Evolutionary conservation across 805 yeast genomes (phyloP).

Genomic region (Ogataea wickerhamii): DNA sequence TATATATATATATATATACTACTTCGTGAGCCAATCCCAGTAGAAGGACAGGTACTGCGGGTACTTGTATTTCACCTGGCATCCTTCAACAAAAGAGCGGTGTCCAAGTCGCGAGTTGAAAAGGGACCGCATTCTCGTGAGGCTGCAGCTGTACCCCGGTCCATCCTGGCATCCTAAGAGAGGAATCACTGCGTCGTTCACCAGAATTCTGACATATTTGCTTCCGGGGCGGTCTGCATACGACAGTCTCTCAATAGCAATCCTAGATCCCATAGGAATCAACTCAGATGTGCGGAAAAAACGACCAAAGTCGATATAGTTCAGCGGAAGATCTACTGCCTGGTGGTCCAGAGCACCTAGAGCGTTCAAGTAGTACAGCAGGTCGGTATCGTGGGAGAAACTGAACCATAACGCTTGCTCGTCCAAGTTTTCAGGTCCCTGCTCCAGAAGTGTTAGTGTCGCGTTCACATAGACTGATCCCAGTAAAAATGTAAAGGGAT

Average conservation of each 20-base stretch:
- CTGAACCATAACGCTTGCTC: conserved; percentile 52
- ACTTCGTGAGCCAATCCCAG: conserved; percentile 24
- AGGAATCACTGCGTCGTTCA: conserved; percentile 57
- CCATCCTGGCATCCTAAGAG: conserved; percentile 45
- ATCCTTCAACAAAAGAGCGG: conserved; percentile 10
- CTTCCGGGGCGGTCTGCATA: conserved; percentile 5
- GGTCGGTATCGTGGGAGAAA: conserved; percentile 72
- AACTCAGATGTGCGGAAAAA: conserved; percentile 43
- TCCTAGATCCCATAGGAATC: conserved; percentile 56
- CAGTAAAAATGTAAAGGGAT: conserved; percentile 50
- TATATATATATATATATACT: too few relatives aligned
- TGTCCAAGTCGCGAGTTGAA: conserved; percentile 12
- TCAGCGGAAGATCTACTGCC: conserved; percentile 34
- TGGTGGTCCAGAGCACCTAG: conserved; percentile 51
- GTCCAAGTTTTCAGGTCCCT: conserved; percentile 17
- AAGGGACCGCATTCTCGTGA: conserved; percentile 10
- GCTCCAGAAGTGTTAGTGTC: conserved; percentile 29
- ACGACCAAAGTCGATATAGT: conserved; percentile 41
- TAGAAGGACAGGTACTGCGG: conserved; percentile 24
- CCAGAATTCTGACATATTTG: conserved; percentile 43
- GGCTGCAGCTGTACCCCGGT: conserved; percentile 51
- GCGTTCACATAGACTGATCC: conserved; percentile 60
- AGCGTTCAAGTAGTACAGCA: conserved; percentile 59
- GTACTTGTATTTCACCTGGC: conserved; percentile 13
- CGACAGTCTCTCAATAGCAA: conserved; percentile 46